Percentiles rank a stretch among this genome's conserved stretches.
Conservation (phyloP, 495 filamentous ascomycete species). For the Daldinia concentrica region DNA sequence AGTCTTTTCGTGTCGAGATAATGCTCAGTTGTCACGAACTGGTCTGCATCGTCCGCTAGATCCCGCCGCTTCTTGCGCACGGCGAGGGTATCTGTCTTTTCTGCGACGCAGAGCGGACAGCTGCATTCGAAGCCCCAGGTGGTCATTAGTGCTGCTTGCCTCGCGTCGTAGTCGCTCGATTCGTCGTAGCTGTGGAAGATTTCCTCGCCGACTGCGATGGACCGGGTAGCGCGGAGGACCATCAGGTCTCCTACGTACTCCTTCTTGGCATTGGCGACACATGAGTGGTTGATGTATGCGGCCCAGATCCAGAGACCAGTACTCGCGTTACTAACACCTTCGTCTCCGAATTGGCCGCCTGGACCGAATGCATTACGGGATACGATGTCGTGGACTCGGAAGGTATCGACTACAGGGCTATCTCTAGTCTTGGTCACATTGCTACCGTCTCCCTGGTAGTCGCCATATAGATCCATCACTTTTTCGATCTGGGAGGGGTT, state of each 20-base stretch:
- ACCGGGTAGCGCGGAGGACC: conserved; percentile 58
- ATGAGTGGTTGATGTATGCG: conserved; percentile 64
- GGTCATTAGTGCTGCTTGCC: conserved; percentile 27
- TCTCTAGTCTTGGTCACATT: conserved; percentile 18
- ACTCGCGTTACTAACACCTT: conserved; percentile 40
- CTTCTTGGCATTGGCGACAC: conserved; percentile 53
- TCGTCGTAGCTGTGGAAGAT: conserved; percentile 45
- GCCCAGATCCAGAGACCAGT: conserved; percentile 59
- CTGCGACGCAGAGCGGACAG: conserved; percentile 52
- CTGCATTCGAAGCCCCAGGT: conserved; percentile 58
- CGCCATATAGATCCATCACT: conserved; percentile 52
- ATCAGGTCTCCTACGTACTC: conserved; percentile 66
- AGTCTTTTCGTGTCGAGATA: conserved; percentile 43
- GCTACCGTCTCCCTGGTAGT: conserved; percentile 46
- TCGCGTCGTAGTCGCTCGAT: conserved; percentile 23
- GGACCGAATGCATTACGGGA: conserved; percentile 50
- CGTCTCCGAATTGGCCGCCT: conserved; percentile 42
- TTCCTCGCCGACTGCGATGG: conserved; percentile 58
- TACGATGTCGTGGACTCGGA: conserved; percentile 51
- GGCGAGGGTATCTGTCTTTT: conserved; percentile 42
- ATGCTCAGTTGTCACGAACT: conserved; percentile 39
- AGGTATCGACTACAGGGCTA: conserved; percentile 49
- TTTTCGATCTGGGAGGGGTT: conserved; percentile 53
- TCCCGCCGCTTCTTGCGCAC: conserved; percentile 46
- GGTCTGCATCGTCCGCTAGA: conserved; percentile 44